phyloP scores from a whole-genome alignment of 768 basidiomycete species.

The Rhodotorula kratochvilovae region DNA sequence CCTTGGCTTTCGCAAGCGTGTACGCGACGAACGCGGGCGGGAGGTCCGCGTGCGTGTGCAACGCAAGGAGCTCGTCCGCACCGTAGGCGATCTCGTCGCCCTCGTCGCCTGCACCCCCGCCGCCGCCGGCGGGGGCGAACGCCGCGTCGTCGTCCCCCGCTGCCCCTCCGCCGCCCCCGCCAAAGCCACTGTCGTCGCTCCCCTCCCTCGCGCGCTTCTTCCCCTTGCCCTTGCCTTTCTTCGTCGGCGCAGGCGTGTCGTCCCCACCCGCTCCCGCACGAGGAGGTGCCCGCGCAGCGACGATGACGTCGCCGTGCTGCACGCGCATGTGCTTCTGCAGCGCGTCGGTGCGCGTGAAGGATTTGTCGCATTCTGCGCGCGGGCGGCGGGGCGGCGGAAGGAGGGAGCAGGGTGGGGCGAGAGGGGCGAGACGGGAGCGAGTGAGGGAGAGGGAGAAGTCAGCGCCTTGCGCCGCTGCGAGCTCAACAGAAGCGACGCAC shows the following conservation, averaged over 20 bases:
- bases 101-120: not conserved
- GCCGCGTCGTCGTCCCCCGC: slow-evolving; percentile 1
- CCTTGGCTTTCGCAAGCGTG: slow-evolving; percentile 70
- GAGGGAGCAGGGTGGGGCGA: slow-evolving; percentile 7
- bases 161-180: not conserved
- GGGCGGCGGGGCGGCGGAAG: not conserved
- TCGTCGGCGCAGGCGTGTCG: not conserved
- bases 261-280: not conserved
- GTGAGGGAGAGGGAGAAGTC: no score
- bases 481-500: no score
- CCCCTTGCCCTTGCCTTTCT: slow-evolving; percentile 7
- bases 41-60: slow-evolving; percentile 26
- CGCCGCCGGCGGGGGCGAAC: not conserved
- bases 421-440: not conserved
- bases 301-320: slow-evolving; percentile 72
- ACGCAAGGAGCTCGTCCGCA: slow-evolving; percentile 27
- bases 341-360: slow-evolving; percentile 90
- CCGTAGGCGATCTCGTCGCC: slow-evolving; percentile 14
- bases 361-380: slow-evolving; percentile 78
- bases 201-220: slow-evolving; percentile 1
- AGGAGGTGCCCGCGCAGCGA: slow-evolving; percentile 58
- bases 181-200: slow-evolving; percentile 28
- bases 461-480: no score
- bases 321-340: slow-evolving; percentile 76
- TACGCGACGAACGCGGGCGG: slow-evolving; percentile 56